A percentile compares a stretch with the other conserved stretches of the same genome.
Evolutionary conservation across 75 land plant species (phyloP).

Genomic region (Pseudotsuga menziesii): DNA sequence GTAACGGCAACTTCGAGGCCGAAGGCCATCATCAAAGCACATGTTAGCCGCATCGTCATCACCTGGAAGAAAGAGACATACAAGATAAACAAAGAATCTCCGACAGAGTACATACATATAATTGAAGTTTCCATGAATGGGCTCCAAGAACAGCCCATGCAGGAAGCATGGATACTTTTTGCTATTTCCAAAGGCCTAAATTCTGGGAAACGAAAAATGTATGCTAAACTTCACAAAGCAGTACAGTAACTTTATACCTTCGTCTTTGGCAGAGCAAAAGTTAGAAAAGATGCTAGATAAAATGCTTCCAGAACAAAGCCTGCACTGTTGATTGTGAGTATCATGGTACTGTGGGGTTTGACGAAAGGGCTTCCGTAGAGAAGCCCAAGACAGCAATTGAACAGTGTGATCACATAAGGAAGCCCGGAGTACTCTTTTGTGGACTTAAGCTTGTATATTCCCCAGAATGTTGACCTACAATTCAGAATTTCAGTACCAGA

Average conservation of each 20-base stretch:
- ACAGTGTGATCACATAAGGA: constrained; percentile 60
- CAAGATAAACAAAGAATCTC: no score
- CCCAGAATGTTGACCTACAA: constrained; percentile 54
- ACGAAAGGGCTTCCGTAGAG: constrained; percentile 50
- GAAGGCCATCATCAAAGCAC: constrained; percentile 9
- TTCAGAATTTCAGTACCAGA: neutral
- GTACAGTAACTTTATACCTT: neutral
- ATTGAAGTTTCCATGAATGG: no score
- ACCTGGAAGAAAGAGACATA: neutral
- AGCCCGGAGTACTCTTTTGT: constrained; percentile 53
- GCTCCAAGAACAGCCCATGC: no score
- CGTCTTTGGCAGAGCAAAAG: constrained; percentile 10
- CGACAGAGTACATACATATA: no score
- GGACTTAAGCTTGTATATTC: constrained; percentile 42
- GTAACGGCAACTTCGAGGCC: constrained; percentile 8
- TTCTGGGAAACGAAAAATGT: no score
- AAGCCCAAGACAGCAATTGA: constrained; percentile 63
- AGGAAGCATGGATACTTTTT: no score
- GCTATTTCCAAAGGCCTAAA: no score
- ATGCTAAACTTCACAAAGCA: no score
- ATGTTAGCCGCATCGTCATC: neutral
- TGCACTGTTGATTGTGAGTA: constrained; percentile 49
- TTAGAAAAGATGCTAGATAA: constrained; percentile 36
- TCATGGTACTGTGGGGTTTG: constrained; percentile 46
- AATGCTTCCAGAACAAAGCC: constrained; percentile 38